phyloP scores from a whole-genome alignment of 495 filamentous ascomycete species.

The Astrocystis sublimbata region DNA sequence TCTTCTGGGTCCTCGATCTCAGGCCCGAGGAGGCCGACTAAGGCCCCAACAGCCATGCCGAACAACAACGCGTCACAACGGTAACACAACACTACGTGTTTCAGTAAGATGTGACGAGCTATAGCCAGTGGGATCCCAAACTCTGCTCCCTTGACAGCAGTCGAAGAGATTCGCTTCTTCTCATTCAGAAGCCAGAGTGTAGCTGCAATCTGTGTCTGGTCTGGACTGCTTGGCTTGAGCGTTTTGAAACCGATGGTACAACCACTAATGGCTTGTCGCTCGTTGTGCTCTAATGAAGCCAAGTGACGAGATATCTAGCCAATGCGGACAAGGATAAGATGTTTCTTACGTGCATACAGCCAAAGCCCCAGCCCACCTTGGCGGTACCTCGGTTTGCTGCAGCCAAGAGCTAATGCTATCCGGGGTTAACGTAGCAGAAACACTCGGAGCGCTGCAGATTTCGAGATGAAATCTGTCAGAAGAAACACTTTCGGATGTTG shows the following conservation, averaged over 20 bases:
- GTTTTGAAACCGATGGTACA: background rate
- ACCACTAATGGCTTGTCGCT: background rate
- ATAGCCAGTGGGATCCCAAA: background rate
- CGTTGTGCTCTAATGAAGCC: background rate
- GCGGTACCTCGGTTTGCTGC: background rate
- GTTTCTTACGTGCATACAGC: background rate
- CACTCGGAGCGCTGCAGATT: background rate
- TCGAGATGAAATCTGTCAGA: background rate
- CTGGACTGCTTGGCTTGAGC: background rate
- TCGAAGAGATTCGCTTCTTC: background rate
- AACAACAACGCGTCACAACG: background rate
- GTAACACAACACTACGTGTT: background rate
- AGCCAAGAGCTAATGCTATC: constrained; percentile 3
- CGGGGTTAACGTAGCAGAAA: background rate
- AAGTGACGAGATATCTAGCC: background rate
- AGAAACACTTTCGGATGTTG: background rate
- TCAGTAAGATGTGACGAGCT: background rate
- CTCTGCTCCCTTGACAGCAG: background rate
- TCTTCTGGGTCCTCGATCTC: constrained; percentile 63
- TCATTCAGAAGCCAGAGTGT: background rate
- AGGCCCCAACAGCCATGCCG: constrained; percentile 37
- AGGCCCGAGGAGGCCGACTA: constrained; percentile 42
- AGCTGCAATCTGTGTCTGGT: background rate
- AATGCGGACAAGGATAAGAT: background rate
- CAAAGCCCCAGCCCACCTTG: background rate